Percentiles rank a stretch among this genome's conserved stretches.
Conservation (phyloP, 495 filamentous ascomycete genomes). For the Aspergillus sparsus region DNA sequence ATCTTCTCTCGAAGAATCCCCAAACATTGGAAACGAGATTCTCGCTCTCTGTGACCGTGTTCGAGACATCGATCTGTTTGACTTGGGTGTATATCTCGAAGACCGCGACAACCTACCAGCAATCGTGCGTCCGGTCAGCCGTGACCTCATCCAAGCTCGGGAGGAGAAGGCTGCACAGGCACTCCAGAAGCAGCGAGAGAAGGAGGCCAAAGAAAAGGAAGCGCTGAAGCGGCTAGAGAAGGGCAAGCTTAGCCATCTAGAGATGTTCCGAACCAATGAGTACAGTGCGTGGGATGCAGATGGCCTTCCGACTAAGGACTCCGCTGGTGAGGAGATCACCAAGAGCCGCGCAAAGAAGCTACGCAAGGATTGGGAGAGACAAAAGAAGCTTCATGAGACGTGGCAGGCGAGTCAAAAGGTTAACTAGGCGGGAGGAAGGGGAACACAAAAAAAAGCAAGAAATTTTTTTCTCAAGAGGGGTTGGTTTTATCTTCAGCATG, state of each 20-base stretch:
- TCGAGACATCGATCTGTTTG: slow-evolving; percentile 75
- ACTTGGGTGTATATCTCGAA: slow-evolving; percentile 83
- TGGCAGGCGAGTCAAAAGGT: slow-evolving; percentile 48
- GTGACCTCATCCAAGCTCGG: slow-evolving; percentile 68
- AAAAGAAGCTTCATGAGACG: slow-evolving; percentile 82
- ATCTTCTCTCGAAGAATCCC: slow-evolving; percentile 45
- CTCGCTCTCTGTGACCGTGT: slow-evolving; percentile 75
- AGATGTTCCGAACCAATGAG: slow-evolving; percentile 74
- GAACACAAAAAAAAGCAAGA: too few relatives aligned
- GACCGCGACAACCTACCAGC: slow-evolving; percentile 75
- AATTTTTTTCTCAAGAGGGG: not conserved
- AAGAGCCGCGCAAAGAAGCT: slow-evolving; percentile 84
- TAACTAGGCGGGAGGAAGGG: not conserved
- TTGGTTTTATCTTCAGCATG: slow-evolving; percentile 8
- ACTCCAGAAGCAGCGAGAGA: slow-evolving; percentile 60
- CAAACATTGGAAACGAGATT: slow-evolving; percentile 56
- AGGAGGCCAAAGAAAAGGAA: slow-evolving; percentile 55
- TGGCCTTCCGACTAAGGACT: slow-evolving; percentile 76
- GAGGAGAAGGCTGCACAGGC: slow-evolving; percentile 62
- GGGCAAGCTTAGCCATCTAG: slow-evolving; percentile 65
- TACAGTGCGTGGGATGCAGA: slow-evolving; percentile 84
- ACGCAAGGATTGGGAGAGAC: slow-evolving; percentile 87
- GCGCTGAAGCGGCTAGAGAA: slow-evolving; percentile 63
- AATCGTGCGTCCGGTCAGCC: slow-evolving; percentile 78
- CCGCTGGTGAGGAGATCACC: slow-evolving; percentile 73